Conservation (phyloP, 768 basidiomycete genomes). For the Ramaria sp. region DNA sequence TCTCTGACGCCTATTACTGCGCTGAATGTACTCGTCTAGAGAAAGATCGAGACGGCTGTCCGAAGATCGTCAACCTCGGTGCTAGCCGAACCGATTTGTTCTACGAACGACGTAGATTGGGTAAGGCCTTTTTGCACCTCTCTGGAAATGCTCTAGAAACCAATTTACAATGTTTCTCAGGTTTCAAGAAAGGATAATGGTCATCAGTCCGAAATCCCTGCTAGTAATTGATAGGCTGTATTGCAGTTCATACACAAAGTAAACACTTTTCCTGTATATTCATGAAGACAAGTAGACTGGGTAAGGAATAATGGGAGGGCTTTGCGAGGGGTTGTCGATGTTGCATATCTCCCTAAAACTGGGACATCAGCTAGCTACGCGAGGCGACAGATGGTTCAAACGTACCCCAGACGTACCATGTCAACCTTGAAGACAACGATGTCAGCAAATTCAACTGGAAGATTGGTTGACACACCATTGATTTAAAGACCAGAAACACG, state of each 20-base stretch:
- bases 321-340: constrained; percentile 41
- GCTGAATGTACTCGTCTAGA: constrained; percentile 95
- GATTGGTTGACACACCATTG: constrained; percentile 38
- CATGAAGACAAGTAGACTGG: constrained; percentile 39
- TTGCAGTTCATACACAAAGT: constrained; percentile 1
- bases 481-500: constrained; percentile 83
- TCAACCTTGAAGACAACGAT: constrained; percentile 39
- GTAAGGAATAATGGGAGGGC: constrained; percentile 51
- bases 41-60: constrained; percentile 96
- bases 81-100: constrained; percentile 88
- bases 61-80: constrained; percentile 96
- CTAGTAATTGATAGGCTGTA: neutral
- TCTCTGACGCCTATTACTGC: constrained; percentile 98
- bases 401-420: constrained; percentile 63
- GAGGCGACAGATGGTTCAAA: constrained; percentile 5
- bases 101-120: constrained; percentile 80
- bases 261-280: neutral
- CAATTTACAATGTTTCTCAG: constrained; percentile 22
- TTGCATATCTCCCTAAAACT: constrained; percentile 36
- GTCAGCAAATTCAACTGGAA: constrained; percentile 4
- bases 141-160: neutral
- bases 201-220: too few species aligned
- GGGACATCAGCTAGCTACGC: neutral
- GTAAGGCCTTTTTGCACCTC: constrained; percentile 27
- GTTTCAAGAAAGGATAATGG: constrained; percentile 55